Conservation (phyloP, 2,329 filamentous ascomycete genomes). For the Ophiostoma angusticollis region DNA sequence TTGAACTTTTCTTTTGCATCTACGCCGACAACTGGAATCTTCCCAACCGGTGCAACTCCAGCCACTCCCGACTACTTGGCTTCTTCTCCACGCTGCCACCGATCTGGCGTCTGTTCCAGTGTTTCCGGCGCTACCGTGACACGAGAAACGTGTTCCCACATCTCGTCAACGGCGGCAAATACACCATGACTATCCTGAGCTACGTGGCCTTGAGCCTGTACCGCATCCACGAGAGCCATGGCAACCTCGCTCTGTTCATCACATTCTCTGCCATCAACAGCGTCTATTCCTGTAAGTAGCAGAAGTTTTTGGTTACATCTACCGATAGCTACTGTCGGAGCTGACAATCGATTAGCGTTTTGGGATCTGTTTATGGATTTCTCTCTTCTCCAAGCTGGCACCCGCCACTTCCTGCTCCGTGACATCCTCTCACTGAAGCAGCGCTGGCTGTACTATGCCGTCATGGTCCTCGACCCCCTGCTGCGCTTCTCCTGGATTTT, state of each 20-base stretch:
- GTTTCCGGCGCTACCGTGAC: constrained; percentile 76
- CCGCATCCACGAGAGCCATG: constrained; percentile 51
- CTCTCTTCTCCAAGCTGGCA: constrained; percentile 69
- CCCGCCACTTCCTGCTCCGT: constrained; percentile 55
- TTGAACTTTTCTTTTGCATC: constrained; percentile 87
- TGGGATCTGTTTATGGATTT: constrained; percentile 98
- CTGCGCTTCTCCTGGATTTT: constrained; percentile 91
- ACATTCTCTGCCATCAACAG: constrained; percentile 70
- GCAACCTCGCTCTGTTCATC: constrained; percentile 60
- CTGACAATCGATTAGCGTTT: constrained; percentile 36
- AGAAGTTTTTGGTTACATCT: too few species aligned
- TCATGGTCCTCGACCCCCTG: constrained; percentile 72
- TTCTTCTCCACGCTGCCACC: constrained; percentile 76
- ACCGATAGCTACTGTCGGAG: too few species aligned
- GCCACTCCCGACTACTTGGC: constrained; percentile 67
- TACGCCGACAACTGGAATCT: constrained; percentile 69
- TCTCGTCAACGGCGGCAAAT: constrained; percentile 85
- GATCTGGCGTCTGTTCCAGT: constrained; percentile 85
- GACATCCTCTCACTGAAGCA: constrained; percentile 68
- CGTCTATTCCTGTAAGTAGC: constrained; percentile 60
- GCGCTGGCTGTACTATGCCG: constrained; percentile 71
- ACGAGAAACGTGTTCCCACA: constrained; percentile 84
- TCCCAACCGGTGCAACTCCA: constrained; percentile 71
- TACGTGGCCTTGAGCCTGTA: constrained; percentile 71
- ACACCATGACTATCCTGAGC: constrained; percentile 68